Percentiles rank a stretch among this genome's conserved stretches.
These are phyloP conservation scores for Plasmopara muralis DNA, from an alignment of 352 stramenopile genomes.

Conservation along the genomic window DNA sequence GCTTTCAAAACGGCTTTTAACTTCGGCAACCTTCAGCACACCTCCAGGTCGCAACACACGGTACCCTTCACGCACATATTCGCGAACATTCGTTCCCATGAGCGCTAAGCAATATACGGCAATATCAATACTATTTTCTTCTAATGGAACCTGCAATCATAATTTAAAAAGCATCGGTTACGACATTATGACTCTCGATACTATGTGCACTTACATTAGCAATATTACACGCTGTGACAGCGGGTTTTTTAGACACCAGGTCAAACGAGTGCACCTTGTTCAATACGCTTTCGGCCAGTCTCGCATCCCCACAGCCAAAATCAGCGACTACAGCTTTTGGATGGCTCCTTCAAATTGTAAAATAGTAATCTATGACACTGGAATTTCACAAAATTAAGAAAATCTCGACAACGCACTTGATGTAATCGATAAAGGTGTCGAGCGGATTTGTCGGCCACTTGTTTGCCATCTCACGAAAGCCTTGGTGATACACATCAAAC, in stretches of 20 bases:
- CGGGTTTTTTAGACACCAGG: slow-evolving; percentile 89
- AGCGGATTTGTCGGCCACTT: slow-evolving; percentile 97
- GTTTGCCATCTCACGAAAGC: slow-evolving; percentile 95
- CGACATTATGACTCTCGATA: neutral
- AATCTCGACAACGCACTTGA: slow-evolving; percentile 57
- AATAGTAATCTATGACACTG: neutral
- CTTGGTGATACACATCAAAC: slow-evolving; percentile 97
- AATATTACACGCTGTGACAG: slow-evolving; percentile 97
- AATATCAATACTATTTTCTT: slow-evolving; percentile 88
- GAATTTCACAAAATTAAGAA: neutral
- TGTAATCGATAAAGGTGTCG: slow-evolving; percentile 93
- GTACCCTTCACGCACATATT: slow-evolving; percentile 95
- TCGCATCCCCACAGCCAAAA: slow-evolving; percentile 98
- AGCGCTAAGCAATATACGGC: slow-evolving; percentile 96
- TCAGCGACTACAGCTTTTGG: slow-evolving; percentile 89
- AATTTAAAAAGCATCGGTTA: slow-evolving; percentile 1
- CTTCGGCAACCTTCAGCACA: slow-evolving; percentile 83
- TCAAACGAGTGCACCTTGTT: slow-evolving; percentile 97
- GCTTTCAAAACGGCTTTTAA: slow-evolving; percentile 81
- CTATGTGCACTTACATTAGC: slow-evolving; percentile 42
- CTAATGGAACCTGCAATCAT: slow-evolving; percentile 85
- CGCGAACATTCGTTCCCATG: slow-evolving; percentile 96
- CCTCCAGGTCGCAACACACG: slow-evolving; percentile 92
- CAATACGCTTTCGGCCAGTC: slow-evolving; percentile 83
- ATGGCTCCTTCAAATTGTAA: slow-evolving; percentile 30